phyloP scores from a whole-genome alignment of 768 basidiomycete genomes.

The Mrakia gelida region DNA sequence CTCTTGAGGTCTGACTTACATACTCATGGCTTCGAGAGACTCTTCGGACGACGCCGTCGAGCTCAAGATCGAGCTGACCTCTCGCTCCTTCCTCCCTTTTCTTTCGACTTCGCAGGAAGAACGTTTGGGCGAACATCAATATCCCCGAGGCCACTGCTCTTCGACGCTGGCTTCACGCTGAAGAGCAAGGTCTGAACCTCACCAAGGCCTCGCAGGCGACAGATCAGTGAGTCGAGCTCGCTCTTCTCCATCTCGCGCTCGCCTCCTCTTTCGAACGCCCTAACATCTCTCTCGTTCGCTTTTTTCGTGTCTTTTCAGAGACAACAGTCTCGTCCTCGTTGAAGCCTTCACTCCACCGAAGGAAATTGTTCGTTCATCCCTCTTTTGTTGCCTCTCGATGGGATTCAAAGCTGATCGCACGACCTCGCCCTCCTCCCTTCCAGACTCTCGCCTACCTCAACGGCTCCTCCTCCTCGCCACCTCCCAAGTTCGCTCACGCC shows the following conservation, averaged over 20 bases:
- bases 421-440: background rate
- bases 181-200: slow-evolving; percentile 52
- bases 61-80: background rate
- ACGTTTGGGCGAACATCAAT: slow-evolving; percentile 56
- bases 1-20: too few relatives aligned
- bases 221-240: slow-evolving; percentile 35
- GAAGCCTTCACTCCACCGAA: slow-evolving; percentile 55
- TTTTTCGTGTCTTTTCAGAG: slow-evolving; percentile 36
- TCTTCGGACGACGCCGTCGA: background rate
- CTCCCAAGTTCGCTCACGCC: slow-evolving; percentile 14
- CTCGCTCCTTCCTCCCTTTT: background rate
- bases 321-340: slow-evolving; percentile 55
- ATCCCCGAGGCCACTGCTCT: slow-evolving; percentile 50
- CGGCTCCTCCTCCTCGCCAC: slow-evolving; percentile 6
- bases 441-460: slow-evolving; percentile 50
- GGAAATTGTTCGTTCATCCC: slow-evolving; percentile 38
- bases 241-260: background rate
- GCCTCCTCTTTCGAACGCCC: too few relatives aligned
- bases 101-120: background rate
- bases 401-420: background rate
- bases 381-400: too few relatives aligned
- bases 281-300: background rate
- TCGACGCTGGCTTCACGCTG: slow-evolving; percentile 50
- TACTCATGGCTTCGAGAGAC: too few relatives aligned
- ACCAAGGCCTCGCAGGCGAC: slow-evolving; percentile 45